Evolutionary conservation across 1,284 basidiomycete species (phyloP).

Genomic region (Malassezia japonica): DNA sequence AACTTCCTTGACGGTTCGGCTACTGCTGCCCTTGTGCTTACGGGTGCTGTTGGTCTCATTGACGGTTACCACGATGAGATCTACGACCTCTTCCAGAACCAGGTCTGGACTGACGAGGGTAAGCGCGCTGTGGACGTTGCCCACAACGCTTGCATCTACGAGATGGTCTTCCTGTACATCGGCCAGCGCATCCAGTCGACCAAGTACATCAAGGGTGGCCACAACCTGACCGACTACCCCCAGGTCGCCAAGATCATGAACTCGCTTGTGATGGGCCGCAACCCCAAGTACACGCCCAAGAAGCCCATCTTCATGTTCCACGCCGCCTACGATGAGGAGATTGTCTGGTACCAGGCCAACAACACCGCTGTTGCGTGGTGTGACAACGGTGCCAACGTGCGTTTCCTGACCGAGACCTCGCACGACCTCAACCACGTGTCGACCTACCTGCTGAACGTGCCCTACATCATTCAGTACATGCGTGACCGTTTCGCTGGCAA

Average conservation of each 20-base stretch:
- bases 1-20: conserved; percentile 12
- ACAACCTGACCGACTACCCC: conserved; percentile 21
- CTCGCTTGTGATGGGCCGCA: conserved; percentile 9
- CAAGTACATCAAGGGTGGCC: conserved; percentile 21
- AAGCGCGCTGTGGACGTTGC: conserved; percentile 13
- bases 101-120: conserved; percentile 28
- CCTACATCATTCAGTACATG: conserved; percentile 17
- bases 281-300: conserved; percentile 19
- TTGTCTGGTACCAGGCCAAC: conserved; percentile 31
- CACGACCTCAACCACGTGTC: conserved; percentile 16
- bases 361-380: conserved; percentile 33
- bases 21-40: conserved; percentile 31
- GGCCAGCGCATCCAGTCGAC: conserved; percentile 18
- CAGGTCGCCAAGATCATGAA: conserved; percentile 15
- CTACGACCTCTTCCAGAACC: conserved; percentile 19
- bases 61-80: conserved; percentile 26
- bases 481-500: conserved; percentile 16
- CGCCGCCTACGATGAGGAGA: conserved; percentile 30
- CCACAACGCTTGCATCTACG: conserved; percentile 22
- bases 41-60: conserved; percentile 29
- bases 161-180: conserved; percentile 19
- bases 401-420: conserved; percentile 24
- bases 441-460: conserved; percentile 16
- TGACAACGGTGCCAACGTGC: conserved; percentile 33
- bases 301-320: conserved; percentile 36